Evolutionary conservation across 1,284 basidiomycete species (phyloP), one percentile per base, ranked within the genome.

Genomic region (Testicularia cyperi): DNA sequence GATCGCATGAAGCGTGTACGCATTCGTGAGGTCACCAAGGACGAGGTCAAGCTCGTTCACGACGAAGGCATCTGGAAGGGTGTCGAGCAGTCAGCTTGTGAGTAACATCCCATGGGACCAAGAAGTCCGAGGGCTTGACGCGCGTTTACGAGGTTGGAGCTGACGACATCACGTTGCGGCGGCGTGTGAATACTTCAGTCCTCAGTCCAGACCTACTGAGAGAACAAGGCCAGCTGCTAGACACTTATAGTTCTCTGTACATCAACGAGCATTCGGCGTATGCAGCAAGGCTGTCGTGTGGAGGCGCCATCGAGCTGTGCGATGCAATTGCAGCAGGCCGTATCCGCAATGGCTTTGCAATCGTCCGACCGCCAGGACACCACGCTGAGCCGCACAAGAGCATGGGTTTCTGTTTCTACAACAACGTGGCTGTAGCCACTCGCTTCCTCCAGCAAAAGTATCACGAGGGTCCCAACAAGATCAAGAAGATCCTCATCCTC

Each of bases 391-490:
- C 95, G 2, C 87, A 94, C 61, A 88, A 92, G 74, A 88, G 91
- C 70, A 96, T 96, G 89, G 95, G 95, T 1, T 99, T 99, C 78
- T 98, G 95, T 78, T 92, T 99, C 80, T 96, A 91, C 80, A 99
- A 99, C 78, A 99, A 99, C 69, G 92, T 95, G 16, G 88, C 94
- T 2, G 88, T 99, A 6, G 92, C 92, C 1, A 83, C 89, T 0
- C 70, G 68, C 16, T 73, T 55, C 48, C 48, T 79, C 0, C 65
- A 70, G 23, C 56, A 72, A 12, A 33, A 85, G 83, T 76, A 92
- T 88, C 25, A 83, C 86, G 22, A 86, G 51, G 72, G 81, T 31
- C 87, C 87, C 0, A 74, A 83, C 2, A 44, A 31, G 18, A 75
- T 79, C 40, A 51, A 70, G 74, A 88, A 84, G 70, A 85, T 98